phyloP scores from a whole-genome alignment of 805 yeast genomes.

The Vanderwaltozyma verrucispora region DNA sequence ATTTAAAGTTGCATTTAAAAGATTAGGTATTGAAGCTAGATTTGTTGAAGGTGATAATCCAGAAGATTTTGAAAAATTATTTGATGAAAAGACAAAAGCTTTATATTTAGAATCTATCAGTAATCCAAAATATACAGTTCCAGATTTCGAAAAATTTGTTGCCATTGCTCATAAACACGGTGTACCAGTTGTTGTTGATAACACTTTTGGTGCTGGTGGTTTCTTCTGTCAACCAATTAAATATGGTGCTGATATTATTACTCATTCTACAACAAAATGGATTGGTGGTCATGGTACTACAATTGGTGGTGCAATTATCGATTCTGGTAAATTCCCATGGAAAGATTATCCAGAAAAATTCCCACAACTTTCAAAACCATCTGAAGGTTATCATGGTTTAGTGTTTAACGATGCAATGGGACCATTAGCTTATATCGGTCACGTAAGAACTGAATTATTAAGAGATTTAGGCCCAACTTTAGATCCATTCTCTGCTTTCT shows the following conservation, averaged over 20 bases:
- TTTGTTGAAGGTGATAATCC: constrained; percentile 75
- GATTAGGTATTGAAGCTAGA: constrained; percentile 76
- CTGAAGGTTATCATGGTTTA: constrained; percentile 90
- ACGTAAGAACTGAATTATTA: constrained; percentile 70
- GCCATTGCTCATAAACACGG: constrained; percentile 79
- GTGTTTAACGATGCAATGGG: constrained; percentile 76
- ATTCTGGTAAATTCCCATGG: constrained; percentile 92
- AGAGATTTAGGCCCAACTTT: constrained; percentile 89
- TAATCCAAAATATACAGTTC: constrained; percentile 86
- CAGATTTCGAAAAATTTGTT: constrained; percentile 73
- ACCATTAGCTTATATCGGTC: constrained; percentile 65
- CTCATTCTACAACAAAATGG: constrained; percentile 96
- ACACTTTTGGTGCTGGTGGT: constrained; percentile 97
- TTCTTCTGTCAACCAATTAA: constrained; percentile 74
- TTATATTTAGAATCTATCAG: constrained; percentile 85
- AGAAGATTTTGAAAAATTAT: constrained; percentile 58
- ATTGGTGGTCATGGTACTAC: constrained; percentile 97
- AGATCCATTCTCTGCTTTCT: constrained; percentile 83
- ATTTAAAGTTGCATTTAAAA: constrained; percentile 83
- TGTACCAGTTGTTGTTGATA: constrained; percentile 84
- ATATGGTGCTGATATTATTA: constrained; percentile 85
- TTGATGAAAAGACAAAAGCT: constrained; percentile 83
- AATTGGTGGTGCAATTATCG: constrained; percentile 83
- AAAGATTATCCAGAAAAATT: constrained; percentile 70
- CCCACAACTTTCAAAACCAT: constrained; percentile 86